Percentiles rank a stretch among this genome's conserved stretches.
phyloP scores from a whole-genome alignment of 2,329 filamentous ascomycete species.

The Colletotrichum falcatum region DNA sequence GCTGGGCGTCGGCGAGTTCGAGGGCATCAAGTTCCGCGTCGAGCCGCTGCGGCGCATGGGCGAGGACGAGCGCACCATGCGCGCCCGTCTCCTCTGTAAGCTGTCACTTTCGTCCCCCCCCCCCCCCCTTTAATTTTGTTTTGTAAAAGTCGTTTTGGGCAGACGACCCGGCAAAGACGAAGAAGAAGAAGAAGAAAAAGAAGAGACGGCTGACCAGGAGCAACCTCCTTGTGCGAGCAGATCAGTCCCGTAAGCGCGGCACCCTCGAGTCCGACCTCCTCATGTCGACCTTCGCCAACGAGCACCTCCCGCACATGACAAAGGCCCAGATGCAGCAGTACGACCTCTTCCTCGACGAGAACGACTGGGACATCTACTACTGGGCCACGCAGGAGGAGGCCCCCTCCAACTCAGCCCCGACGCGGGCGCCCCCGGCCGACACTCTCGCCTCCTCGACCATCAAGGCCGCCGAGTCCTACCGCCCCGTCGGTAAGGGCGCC shows the following conservation, averaged over 20 bases:
- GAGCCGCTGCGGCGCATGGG: constrained; percentile 88
- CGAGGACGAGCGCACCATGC: constrained; percentile 87
- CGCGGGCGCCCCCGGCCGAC: constrained; percentile 16
- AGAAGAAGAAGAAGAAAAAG: constrained; percentile 15
- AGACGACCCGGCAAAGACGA: background rate
- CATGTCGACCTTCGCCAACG: constrained; percentile 92
- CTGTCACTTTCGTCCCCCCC: background rate
- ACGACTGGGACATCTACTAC: constrained; percentile 99
- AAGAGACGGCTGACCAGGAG: constrained; percentile 24
- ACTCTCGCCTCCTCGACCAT: too few species aligned
- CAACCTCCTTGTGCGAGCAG: constrained; percentile 58
- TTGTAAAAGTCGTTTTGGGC: background rate
- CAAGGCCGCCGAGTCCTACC: constrained; percentile 24
- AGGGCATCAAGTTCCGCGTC: constrained; percentile 87
- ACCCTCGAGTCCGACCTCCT: constrained; percentile 96
- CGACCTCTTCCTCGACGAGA: constrained; percentile 95
- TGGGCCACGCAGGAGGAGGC: constrained; percentile 90
- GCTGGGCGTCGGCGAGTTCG: constrained; percentile 85
- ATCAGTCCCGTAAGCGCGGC: constrained; percentile 96
- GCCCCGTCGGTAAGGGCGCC: too few species aligned
- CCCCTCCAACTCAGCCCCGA: constrained; percentile 59
- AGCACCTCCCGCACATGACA: constrained; percentile 80
- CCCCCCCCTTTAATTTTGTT: too few species aligned
- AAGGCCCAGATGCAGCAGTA: constrained; percentile 81
- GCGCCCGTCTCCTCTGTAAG: constrained; percentile 82